Conservation (phyloP, 73 alveolate species). For the Tetrahymena borealis region DNA sequence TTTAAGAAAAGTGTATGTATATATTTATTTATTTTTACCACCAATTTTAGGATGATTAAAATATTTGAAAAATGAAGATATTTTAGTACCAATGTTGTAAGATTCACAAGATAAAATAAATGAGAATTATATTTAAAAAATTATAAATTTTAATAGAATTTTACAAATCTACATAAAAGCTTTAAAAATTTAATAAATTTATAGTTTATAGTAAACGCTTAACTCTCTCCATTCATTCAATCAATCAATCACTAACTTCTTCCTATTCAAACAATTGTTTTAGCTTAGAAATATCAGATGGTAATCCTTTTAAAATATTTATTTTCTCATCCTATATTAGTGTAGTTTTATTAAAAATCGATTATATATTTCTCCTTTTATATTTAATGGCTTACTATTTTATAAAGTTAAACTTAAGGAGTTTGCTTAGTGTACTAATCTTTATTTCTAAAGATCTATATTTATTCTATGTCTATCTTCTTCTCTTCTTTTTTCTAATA, state of each 20-base stretch:
- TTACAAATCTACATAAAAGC: too few relatives aligned
- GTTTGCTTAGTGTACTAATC: background rate
- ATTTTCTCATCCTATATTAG: background rate
- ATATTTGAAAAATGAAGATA: too few relatives aligned
- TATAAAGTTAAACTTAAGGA: background rate
- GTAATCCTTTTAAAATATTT: background rate
- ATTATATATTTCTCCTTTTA: background rate
- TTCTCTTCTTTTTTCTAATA: background rate
- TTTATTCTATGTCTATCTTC: constrained; percentile 1
- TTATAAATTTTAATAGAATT: too few relatives aligned
- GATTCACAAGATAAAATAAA: too few relatives aligned
- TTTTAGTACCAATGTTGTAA: too few relatives aligned
- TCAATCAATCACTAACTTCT: background rate
- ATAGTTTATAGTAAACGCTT: background rate
- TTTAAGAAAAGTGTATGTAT: too few relatives aligned
- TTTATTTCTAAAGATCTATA: background rate
- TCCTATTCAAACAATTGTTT: background rate
- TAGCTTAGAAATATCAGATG: background rate
- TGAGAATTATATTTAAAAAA: too few relatives aligned
- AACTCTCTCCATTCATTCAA: background rate
- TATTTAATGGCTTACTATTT: background rate
- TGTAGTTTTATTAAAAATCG: background rate
- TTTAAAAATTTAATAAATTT: background rate
- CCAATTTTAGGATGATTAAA: too few relatives aligned
- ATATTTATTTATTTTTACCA: too few relatives aligned